Conservation (phyloP, 2,329 filamentous ascomycete genomes). For the Xylaria hypoxylon region DNA sequence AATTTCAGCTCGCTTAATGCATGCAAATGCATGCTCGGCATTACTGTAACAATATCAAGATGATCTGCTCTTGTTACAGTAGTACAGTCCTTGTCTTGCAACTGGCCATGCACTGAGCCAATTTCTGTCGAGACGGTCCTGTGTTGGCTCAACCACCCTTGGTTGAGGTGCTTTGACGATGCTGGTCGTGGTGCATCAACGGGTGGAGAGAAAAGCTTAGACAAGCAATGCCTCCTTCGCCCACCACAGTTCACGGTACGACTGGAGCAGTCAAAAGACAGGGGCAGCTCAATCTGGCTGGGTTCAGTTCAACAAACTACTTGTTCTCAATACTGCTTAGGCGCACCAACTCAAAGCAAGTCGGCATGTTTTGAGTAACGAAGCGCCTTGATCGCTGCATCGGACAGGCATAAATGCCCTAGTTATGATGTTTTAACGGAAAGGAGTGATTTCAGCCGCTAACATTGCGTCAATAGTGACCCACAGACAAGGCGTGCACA, state of each 20-base stretch:
- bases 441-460: slow-evolving; percentile 20
- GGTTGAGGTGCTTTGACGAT: slow-evolving; percentile 13
- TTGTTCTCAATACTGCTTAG: slow-evolving; percentile 4
- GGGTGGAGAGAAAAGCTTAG: slow-evolving; percentile 32
- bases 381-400: not conserved
- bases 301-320: slow-evolving; percentile 18
- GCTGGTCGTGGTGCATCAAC: slow-evolving; percentile 26
- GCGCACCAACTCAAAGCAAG: not conserved
- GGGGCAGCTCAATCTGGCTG: slow-evolving; percentile 24
- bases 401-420: not conserved
- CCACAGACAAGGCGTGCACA: slow-evolving; percentile 17
- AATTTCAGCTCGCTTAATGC: slow-evolving; percentile 10
- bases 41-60: not conserved
- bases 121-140: slow-evolving; percentile 14
- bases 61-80: slow-evolving; percentile 10
- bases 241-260: slow-evolving; percentile 16
- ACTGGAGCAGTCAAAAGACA: slow-evolving; percentile 30
- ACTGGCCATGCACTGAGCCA: slow-evolving; percentile 8
- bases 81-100: slow-evolving; percentile 16
- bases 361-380: not conserved
- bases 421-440: slow-evolving; percentile 12
- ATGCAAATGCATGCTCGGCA: not conserved
- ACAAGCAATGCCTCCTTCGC: slow-evolving; percentile 22
- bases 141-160: slow-evolving; percentile 19
- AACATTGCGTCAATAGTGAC: slow-evolving; percentile 25